These are phyloP conservation scores for Chondrus crispus DNA, from an alignment of 23 red algal species.

Conservation along the genomic window DNA sequence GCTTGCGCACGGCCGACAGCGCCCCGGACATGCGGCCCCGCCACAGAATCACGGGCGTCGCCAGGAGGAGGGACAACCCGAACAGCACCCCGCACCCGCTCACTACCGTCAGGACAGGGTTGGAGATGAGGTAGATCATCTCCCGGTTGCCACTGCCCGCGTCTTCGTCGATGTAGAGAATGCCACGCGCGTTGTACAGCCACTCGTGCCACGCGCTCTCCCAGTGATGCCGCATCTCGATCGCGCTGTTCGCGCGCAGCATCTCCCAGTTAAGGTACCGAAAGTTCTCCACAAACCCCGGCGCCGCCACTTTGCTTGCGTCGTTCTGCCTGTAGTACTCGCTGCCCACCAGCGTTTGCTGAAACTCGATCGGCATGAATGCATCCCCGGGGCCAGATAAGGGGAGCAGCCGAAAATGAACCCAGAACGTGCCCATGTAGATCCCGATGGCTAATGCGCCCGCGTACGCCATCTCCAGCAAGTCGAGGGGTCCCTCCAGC, in stretches of 20 bases:
- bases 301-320: not conserved
- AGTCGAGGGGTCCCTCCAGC: slow-evolving; percentile 45
- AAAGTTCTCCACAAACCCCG: slow-evolving; percentile 65
- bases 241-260: slow-evolving; percentile 82
- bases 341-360: slow-evolving; percentile 70
- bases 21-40: no score
- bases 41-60: no score
- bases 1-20: not conserved
- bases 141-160: slow-evolving; percentile 11
- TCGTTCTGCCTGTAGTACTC: slow-evolving; percentile 29
- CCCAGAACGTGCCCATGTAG: slow-evolving; percentile 76
- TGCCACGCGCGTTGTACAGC: slow-evolving; percentile 80
- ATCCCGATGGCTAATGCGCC: slow-evolving; percentile 50
- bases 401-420: slow-evolving; percentile 84
- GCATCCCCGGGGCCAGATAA: slow-evolving; percentile 77
- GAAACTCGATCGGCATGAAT: slow-evolving; percentile 85
- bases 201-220: slow-evolving; percentile 91
- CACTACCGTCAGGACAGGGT: slow-evolving; percentile 61
- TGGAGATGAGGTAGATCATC: slow-evolving; percentile 88
- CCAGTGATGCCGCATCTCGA: slow-evolving; percentile 80
- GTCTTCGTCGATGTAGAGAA: slow-evolving; percentile 85
- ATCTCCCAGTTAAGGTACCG: slow-evolving; percentile 91
- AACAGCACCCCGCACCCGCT: slow-evolving; percentile 15
- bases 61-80: slow-evolving; percentile 24
- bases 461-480: slow-evolving; percentile 67